phyloP scores from a whole-genome alignment of 257 asterid species.

The Plantago ovata region DNA sequence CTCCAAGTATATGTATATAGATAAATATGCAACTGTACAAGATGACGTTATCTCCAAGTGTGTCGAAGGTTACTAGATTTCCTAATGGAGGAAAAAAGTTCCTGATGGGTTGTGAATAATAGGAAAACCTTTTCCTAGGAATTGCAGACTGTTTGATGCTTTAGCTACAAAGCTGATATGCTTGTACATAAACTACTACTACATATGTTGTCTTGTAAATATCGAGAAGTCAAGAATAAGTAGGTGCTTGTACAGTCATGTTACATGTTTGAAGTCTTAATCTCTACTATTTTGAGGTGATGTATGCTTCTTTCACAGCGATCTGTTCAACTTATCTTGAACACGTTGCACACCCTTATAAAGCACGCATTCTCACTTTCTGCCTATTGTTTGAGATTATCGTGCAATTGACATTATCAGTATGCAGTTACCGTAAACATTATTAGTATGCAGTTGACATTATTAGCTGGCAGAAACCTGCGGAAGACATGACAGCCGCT shows the following conservation, averaged over 20 bases:
- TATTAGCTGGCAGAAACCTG: too few species aligned
- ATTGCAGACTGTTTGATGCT: not conserved
- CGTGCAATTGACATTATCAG: too few species aligned
- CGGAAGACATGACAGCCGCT: too few species aligned
- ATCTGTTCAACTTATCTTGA: too few species aligned
- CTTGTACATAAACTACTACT: too few species aligned
- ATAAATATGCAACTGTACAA: not conserved
- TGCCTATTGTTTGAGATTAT: too few species aligned
- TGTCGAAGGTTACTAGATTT: not conserved
- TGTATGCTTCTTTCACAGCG: too few species aligned
- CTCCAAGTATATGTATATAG: slow-evolving; percentile 19
- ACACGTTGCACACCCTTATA: too few species aligned
- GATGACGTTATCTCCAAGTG: not conserved
- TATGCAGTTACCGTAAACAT: too few species aligned
- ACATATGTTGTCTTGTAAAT: slow-evolving; percentile 21
- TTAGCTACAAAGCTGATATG: slow-evolving; percentile 6
- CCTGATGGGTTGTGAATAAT: not conserved
- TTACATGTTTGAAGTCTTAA: not conserved
- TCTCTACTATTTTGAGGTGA: not conserved
- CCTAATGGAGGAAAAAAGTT: too few species aligned
- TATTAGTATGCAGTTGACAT: too few species aligned
- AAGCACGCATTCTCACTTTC: too few species aligned
- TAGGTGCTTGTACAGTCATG: slow-evolving; percentile 9
- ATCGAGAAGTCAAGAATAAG: not conserved
- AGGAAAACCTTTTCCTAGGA: not conserved